phyloP scores from a whole-genome alignment of 257 asterid genomes.

The Misopates orontium region DNA sequence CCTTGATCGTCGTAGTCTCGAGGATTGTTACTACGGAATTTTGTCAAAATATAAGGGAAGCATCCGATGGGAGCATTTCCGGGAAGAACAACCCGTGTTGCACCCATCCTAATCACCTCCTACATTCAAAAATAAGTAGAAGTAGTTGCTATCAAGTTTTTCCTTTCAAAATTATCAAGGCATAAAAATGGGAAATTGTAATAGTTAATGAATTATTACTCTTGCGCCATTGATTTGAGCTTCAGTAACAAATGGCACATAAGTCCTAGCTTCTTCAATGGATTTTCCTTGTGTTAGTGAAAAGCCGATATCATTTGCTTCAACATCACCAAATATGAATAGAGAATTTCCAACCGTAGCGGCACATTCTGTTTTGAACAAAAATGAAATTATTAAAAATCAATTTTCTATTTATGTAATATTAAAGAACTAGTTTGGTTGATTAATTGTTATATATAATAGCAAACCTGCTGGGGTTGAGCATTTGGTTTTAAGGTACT shows the following conservation, averaged over 20 bases:
- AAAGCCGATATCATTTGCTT: constrained; percentile 27
- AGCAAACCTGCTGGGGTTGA: constrained; percentile 19
- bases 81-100: constrained; percentile 21
- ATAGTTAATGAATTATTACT: constrained; percentile 1
- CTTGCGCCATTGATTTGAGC: constrained; percentile 25
- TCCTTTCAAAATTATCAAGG: too few species aligned
- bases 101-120: constrained; percentile 29
- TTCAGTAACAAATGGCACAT: constrained; percentile 15
- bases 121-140: not conserved
- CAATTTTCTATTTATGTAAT: too few species aligned
- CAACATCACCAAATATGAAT: constrained; percentile 29
- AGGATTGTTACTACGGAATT: constrained; percentile 9
- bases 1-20: constrained; percentile 13
- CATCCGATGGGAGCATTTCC: constrained; percentile 24
- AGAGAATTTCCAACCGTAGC: constrained; percentile 18
- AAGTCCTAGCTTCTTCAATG: constrained; percentile 6
- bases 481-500: constrained; percentile 25
- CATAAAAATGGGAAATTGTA: too few species aligned
- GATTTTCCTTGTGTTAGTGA: constrained; percentile 20
- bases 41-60: constrained; percentile 5
- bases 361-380: not conserved
- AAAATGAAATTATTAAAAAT: not conserved
- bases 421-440: not conserved
- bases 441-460: not conserved
- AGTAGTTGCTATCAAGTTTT: too few species aligned